Evolutionary conservation across 2,329 filamentous ascomycete species (phyloP).

Genomic region (Calcarisporium arbuscula): DNA sequence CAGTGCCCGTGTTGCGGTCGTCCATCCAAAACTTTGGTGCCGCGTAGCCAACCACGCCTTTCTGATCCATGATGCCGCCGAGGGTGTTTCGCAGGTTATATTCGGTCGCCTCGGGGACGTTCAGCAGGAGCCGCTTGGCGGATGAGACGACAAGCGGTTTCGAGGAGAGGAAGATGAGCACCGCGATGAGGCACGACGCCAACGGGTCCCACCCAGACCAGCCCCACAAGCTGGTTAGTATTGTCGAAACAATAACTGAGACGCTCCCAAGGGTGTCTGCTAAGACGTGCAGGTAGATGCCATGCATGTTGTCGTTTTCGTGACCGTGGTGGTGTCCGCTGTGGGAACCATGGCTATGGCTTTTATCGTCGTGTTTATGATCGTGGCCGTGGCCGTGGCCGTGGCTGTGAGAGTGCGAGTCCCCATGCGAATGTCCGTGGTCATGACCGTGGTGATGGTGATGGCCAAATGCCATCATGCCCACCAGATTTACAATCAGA

Average conservation of each 20-base stretch:
- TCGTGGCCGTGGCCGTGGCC: constrained; percentile 27
- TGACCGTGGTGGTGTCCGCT: constrained; percentile 39
- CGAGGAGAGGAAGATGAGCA: constrained; percentile 88
- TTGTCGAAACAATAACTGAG: constrained; percentile 87
- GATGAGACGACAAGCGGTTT: constrained; percentile 81
- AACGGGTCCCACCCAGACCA: constrained; percentile 95
- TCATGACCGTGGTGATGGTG: constrained; percentile 47
- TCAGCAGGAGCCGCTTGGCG: constrained; percentile 75
- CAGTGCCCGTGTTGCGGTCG: constrained; percentile 46
- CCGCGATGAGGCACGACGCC: constrained; percentile 87
- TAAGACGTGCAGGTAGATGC: constrained; percentile 91
- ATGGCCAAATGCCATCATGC: constrained; percentile 76
- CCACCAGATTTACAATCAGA: constrained; percentile 83
- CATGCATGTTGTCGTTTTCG: constrained; percentile 95
- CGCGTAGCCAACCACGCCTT: constrained; percentile 79
- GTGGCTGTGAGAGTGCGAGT: constrained; percentile 25
- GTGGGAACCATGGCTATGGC: constrained; percentile 30
- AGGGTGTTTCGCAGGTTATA: constrained; percentile 83
- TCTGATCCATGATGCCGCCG: constrained; percentile 72
- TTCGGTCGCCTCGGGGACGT: constrained; percentile 77
- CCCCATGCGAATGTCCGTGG: constrained; percentile 34
- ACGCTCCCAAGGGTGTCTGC: constrained; percentile 92
- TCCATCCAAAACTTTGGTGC: constrained; percentile 92
- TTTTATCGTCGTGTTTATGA: constrained; percentile 80
- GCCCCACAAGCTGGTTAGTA: constrained; percentile 77